These are phyloP conservation scores for Glarea lozoyensis DNA, from an alignment of 495 filamentous ascomycete genomes.

Conservation along the genomic window DNA sequence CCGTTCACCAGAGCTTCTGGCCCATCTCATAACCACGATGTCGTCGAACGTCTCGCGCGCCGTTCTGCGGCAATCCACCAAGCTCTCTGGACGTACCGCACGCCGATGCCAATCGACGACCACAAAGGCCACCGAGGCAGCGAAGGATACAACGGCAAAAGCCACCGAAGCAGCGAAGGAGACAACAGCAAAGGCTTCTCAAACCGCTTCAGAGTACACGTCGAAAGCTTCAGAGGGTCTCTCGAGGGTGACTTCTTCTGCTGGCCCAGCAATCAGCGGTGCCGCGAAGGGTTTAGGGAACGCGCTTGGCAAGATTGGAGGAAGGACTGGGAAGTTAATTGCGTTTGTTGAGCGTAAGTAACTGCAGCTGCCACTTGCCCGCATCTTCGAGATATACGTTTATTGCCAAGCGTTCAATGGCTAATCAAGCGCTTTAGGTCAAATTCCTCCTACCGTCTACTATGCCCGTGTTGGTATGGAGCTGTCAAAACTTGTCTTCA, in stretches of 20 bases:
- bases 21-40: slow-evolving; percentile 24
- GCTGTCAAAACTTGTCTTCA: slow-evolving; percentile 77
- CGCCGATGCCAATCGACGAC: slow-evolving; percentile 53
- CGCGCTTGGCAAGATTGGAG: slow-evolving; percentile 69
- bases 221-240: slow-evolving; percentile 81
- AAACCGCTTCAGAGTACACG: slow-evolving; percentile 52
- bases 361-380: no score
- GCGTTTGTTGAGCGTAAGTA: slow-evolving; percentile 79
- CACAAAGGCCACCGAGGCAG: slow-evolving; percentile 55
- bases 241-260: slow-evolving; percentile 69
- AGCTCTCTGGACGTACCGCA: slow-evolving; percentile 45
- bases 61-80: slow-evolving; percentile 54
- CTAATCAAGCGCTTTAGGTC: slow-evolving; percentile 44
- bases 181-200: slow-evolving; percentile 52
- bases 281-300: slow-evolving; percentile 55
- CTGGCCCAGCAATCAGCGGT: slow-evolving; percentile 65
- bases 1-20: slow-evolving; percentile 11
- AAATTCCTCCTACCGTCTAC: slow-evolving; percentile 80
- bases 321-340: slow-evolving; percentile 73
- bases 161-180: slow-evolving; percentile 52
- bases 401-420: slow-evolving; percentile 10
- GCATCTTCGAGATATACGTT: slow-evolving; percentile 1
- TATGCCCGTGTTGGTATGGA: slow-evolving; percentile 85
- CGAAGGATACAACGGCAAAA: slow-evolving; percentile 51
- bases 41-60: slow-evolving; percentile 26